A percentile compares a stretch with the other conserved stretches of the same genome.
Conservation (phyloP, 2,329 filamentous ascomycete genomes). For the Neonectria coccinea region DNA sequence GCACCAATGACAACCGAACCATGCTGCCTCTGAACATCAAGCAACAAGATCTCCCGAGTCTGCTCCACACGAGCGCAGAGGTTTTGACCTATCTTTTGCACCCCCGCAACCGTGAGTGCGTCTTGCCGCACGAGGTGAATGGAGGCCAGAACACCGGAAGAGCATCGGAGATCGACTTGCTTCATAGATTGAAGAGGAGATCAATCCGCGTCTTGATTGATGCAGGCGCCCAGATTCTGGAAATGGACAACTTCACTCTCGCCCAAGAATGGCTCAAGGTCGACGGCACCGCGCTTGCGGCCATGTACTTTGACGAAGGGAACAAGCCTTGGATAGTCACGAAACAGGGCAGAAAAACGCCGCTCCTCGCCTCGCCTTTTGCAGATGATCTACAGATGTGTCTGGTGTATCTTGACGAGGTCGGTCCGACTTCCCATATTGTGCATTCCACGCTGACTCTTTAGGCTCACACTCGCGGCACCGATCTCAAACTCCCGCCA, state of each 20-base stretch:
- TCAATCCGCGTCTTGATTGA: constrained; percentile 70
- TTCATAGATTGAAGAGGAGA: constrained; percentile 21
- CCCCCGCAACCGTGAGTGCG: constrained; percentile 62
- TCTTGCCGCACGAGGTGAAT: constrained; percentile 42
- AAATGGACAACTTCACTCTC: constrained; percentile 66
- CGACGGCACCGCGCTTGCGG: constrained; percentile 59
- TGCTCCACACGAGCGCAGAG: constrained; percentile 72
- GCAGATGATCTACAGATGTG: constrained; percentile 61
- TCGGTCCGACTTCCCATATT: constrained; percentile 50
- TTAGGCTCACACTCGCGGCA: constrained; percentile 55
- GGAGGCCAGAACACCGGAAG: constrained; percentile 58
- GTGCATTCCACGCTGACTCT: constrained; percentile 5
- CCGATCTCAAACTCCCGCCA: constrained; percentile 66
- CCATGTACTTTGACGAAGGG: constrained; percentile 61
- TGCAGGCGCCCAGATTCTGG: constrained; percentile 72
- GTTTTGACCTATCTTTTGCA: constrained; percentile 71
- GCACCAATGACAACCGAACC: constrained; percentile 74
- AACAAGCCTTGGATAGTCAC: constrained; percentile 23
- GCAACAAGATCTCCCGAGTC: constrained; percentile 68
- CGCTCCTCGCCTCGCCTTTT: constrained; percentile 64
- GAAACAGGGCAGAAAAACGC: constrained; percentile 34
- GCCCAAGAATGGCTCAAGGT: constrained; percentile 63
- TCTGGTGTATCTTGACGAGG: constrained; percentile 70
- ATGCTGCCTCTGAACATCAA: constrained; percentile 71
- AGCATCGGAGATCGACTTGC: constrained; percentile 49